Percentiles rank a stretch among this genome's conserved stretches.
phyloP scores from a whole-genome alignment of 1,139 yeast genomes.

The Kurtzmaniella quercitrusa region DNA sequence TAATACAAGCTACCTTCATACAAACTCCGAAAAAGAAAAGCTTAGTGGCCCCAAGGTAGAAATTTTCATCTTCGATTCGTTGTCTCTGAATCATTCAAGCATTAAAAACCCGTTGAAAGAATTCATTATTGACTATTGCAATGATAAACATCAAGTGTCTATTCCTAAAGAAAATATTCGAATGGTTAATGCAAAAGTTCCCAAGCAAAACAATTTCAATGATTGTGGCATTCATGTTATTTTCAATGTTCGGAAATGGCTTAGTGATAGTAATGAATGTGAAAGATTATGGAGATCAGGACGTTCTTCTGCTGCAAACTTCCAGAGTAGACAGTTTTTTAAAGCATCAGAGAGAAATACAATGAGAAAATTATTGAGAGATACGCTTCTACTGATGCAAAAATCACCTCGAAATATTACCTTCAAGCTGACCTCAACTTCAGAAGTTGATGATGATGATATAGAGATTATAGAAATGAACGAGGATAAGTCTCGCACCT shows the following conservation, averaged over 20 bases:
- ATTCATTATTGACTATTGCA: slow-evolving; percentile 68
- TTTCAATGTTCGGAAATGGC: slow-evolving; percentile 67
- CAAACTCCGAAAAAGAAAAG: slow-evolving; percentile 1
- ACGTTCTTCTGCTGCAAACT: slow-evolving; percentile 15
- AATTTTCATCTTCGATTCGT: slow-evolving; percentile 75
- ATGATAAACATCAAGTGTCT: slow-evolving; percentile 52
- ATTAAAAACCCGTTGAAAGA: slow-evolving; percentile 54
- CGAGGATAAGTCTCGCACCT: slow-evolving; percentile 2
- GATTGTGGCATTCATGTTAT: slow-evolving; percentile 96
- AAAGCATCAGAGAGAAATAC: slow-evolving; percentile 29
- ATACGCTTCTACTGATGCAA: slow-evolving; percentile 24
- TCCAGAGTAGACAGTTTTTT: slow-evolving; percentile 18
- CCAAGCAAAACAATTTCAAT: slow-evolving; percentile 82
- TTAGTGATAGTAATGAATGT: slow-evolving; percentile 47
- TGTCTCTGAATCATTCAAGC: slow-evolving; percentile 53
- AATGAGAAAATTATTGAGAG: slow-evolving; percentile 28
- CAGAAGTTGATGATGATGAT: slow-evolving; percentile 17
- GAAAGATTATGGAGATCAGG: slow-evolving; percentile 45
- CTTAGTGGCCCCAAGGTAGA: slow-evolving; percentile 27
- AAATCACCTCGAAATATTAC: slow-evolving; percentile 7
- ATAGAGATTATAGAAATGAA: slow-evolving; percentile 19
- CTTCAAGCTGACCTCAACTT: not conserved
- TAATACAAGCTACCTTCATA: not conserved
- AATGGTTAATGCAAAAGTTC: slow-evolving; percentile 56
- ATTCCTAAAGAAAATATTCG: slow-evolving; percentile 42